Evolutionary conservation across 1,284 basidiomycete species (phyloP), one percentile per base, ranked within the genome.

Genomic region (Meripilus lineatus): DNA sequence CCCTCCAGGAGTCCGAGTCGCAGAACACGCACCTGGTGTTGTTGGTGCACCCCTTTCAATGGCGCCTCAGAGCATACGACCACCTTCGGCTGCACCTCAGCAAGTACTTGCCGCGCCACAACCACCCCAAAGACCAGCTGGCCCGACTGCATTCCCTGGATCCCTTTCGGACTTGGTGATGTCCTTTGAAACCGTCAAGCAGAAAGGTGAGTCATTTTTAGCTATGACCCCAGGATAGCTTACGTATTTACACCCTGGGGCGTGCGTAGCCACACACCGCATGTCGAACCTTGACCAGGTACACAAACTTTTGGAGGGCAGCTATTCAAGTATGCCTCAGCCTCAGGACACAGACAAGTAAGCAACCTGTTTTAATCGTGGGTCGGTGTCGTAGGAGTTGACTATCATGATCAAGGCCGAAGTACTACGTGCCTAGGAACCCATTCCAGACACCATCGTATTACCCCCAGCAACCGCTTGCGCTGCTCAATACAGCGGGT

Each of bases 351-450:
- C 91, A 14, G 93, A 96, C 64, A 93, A 93, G 93, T 93, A 53
- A 59, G 82, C 65, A 20, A 44, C 40, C 11, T 14, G n/a, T 33
- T 30, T 40, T 17, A 28, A 40, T 23, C 34, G 26, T 20, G 32
- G 45, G 44, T 56, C 30, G 42, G 40, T 24, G 25, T 17, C 22
- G 11, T 21, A 11, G 23, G 17, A n/a, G n/a, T n/a, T 17, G 24
- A 4, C 5, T 39, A 42, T 40, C 30, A 38, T 15, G 18, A 14
- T 45, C 1, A 51, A 94, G 93, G 68, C 92, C 93, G 32, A 91
- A 93, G 59, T 97, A 99, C 68, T 99, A 99, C 62, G 86, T 94
- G 23, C 93, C 96, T 14, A 81, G 89, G 56, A 95, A 95, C 64
- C 92, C 93, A 6, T 92, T 84, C 70, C 83, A 79, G 54, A 93